Base-by-base conservation (phyloP, 257 asterid species). In the Capsicum pubescens region DNA sequence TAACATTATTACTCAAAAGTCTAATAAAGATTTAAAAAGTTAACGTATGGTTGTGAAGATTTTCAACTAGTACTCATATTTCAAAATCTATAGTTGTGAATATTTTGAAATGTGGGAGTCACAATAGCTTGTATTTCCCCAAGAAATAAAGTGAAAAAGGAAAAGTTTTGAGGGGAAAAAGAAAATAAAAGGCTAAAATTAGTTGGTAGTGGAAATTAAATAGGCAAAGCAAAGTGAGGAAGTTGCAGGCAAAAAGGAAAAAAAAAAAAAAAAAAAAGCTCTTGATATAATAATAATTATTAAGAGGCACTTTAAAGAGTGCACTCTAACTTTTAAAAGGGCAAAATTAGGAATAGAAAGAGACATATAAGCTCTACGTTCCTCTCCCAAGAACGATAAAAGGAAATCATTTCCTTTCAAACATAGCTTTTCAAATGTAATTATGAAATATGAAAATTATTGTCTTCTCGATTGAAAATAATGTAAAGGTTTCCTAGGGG, bases 151-250 rank as follows among this genome's bases (percentile, higher is more conserved):
- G 84, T 26, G 16, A 61, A 58, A 57, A 46, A 71, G 79, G 9
- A 56, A 42, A 80, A 80, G 72, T 74, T 59, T 74, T 32, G 80
- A 12, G 32, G 36, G 42, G 81, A 7, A 50, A 77, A 15, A 76
- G 71, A 35, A 48, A n/a, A 81, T 59, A 42, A 61, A 81, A 60
- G 32, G 77, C 46, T 63, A 81, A 11, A 42, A 13, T 81, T 60
- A 21, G 84, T 63, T 81, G 84, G 0, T 63, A 63, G 61, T 61
- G 84, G 84, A 81, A 63, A 81, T 66, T 44, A 81, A 81, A 81
- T 52, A 19, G 77, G 84, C 48, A 81, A 81, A 44, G 76, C 59
- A 61, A 81, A 61, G 76, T 14, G 32, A 17, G 74, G 46, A 60
- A 39, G 46, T 80, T 48, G 83, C 83, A 19, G 63, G 42, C 44